Percentiles rank a stretch among this genome's conserved stretches.
These are phyloP conservation scores for Aquilaria agallochum DNA, from an alignment of 441 rosid species.

Conservation along the genomic window DNA sequence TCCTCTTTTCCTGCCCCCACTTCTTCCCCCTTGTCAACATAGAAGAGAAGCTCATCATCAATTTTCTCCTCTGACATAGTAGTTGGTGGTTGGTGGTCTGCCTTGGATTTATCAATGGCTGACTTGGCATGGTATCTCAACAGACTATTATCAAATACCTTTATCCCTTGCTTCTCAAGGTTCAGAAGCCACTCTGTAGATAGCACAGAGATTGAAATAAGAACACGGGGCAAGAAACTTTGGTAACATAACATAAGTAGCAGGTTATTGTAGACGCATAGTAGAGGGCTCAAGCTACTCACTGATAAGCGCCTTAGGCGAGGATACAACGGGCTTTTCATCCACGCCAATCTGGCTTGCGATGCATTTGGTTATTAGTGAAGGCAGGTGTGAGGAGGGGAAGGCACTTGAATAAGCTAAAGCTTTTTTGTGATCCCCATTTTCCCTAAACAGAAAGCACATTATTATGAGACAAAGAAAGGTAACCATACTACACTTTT, in stretches of 20 bases:
- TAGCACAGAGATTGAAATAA: conserved; percentile 2
- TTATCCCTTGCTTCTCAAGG: conserved; percentile 40
- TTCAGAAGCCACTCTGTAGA: conserved; percentile 35
- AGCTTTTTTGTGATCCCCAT: conserved; percentile 40
- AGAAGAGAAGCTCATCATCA: conserved; percentile 26
- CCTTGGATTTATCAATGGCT: conserved; percentile 24
- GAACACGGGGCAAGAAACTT: not conserved
- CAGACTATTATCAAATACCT: conserved; percentile 27
- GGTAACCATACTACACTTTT: not conserved
- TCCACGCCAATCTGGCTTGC: conserved; percentile 23
- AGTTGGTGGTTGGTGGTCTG: conserved; percentile 11
- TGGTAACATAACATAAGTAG: not conserved
- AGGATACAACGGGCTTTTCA: conserved; percentile 30
- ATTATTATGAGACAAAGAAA: conserved; percentile 6
- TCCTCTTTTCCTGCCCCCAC: not conserved
- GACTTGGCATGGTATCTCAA: conserved; percentile 35
- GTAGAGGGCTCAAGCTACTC: conserved; percentile 12
- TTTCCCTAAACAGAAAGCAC: conserved; percentile 27
- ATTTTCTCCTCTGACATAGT: conserved; percentile 17
- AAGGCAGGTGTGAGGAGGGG: conserved; percentile 31
- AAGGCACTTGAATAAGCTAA: conserved; percentile 37
- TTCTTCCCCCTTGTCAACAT: conserved; percentile 33
- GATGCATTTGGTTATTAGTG: conserved; percentile 33
- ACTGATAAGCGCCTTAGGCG: conserved; percentile 49
- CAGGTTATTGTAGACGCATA: not conserved